Evolutionary conservation across 352 stramenopile genomes (phyloP).

Genomic region (Pelagophyceae sp.): DNA sequence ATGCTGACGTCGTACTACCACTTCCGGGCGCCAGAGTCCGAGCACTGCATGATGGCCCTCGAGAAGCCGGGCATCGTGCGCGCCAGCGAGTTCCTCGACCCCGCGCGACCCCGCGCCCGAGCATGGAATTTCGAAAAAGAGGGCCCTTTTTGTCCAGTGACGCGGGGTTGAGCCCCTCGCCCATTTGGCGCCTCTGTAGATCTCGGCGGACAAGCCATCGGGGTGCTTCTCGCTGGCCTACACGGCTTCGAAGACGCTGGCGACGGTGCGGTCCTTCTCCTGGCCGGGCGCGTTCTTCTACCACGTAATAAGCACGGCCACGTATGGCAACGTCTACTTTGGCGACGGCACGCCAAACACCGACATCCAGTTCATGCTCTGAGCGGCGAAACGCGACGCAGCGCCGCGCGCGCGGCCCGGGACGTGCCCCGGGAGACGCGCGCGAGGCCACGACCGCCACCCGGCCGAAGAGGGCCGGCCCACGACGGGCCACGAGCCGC

Average conservation of each 20-base stretch:
- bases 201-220: conserved; percentile 28
- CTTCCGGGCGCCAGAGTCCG: conserved; percentile 27
- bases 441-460: no score
- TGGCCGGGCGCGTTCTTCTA: conserved; percentile 40
- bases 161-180: no score
- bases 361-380: conserved; percentile 42
- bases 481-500: no score
- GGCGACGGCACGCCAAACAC: conserved; percentile 37
- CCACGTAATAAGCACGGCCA: conserved; percentile 27
- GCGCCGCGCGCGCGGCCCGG: no score
- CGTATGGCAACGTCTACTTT: conserved; percentile 39
- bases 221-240: conserved; percentile 27
- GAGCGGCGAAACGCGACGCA: neutral
- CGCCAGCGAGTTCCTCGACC: conserved; percentile 32
- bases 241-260: conserved; percentile 15
- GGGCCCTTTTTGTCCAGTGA: no score
- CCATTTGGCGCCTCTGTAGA: no score
- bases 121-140: neutral
- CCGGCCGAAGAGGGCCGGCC: no score
- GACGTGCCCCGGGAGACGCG: no score
- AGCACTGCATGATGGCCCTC: conserved; percentile 5
- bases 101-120: conserved; percentile 5
- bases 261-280: conserved; percentile 28
- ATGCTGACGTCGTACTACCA: conserved; percentile 32
- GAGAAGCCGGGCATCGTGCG: conserved; percentile 31